These are phyloP conservation scores for Penicillium freii DNA, from an alignment of 2,329 filamentous ascomycete species.

Conservation along the genomic window DNA sequence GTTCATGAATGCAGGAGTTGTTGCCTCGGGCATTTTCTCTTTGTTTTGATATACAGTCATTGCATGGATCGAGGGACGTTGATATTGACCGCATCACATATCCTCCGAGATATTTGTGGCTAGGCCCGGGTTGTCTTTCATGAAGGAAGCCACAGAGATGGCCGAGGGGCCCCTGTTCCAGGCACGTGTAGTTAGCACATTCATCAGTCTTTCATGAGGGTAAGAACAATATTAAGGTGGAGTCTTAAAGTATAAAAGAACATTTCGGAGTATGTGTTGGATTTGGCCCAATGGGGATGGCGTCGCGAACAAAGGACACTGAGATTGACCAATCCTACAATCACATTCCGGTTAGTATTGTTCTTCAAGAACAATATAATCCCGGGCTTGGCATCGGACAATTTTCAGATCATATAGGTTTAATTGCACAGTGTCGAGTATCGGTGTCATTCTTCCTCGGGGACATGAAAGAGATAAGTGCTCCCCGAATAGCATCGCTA, in stretches of 20 bases:
- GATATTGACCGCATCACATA: neutral
- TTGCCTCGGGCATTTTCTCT: neutral
- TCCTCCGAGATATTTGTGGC: neutral
- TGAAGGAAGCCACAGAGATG: neutral
- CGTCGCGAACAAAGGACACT: neutral
- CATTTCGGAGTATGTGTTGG: neutral
- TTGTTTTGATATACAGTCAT: neutral
- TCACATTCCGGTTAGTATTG: constrained; percentile 1
- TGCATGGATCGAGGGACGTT: neutral
- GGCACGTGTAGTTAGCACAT: neutral
- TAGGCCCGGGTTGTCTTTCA: neutral
- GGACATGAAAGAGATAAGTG: neutral
- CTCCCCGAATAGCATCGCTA: neutral
- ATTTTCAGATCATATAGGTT: neutral
- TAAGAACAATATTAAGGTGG: constrained; percentile 8
- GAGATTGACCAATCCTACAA: neutral
- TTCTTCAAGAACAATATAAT: constrained; percentile 7
- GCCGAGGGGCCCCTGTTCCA: neutral
- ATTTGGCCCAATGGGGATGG: neutral
- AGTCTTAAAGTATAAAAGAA: neutral
- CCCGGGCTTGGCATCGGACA: neutral
- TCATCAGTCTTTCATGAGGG: neutral
- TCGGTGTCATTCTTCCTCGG: neutral
- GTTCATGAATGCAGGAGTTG: neutral
- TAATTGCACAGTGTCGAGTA: neutral